Evolutionary conservation across 108 stramenopile genomes (phyloP).

Genomic region (Conticribra weissflogii): DNA sequence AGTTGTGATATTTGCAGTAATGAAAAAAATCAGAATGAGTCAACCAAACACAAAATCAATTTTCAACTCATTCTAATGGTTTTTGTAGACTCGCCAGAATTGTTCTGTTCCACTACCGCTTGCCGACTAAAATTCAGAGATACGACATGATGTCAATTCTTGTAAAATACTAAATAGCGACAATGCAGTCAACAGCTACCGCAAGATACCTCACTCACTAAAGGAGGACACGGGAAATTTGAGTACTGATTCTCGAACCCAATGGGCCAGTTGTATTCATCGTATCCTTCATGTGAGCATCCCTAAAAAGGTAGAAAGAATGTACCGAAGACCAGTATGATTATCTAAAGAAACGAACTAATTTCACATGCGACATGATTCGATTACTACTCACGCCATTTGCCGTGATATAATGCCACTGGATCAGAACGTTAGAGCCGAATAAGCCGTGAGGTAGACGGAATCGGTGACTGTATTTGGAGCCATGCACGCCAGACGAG

Average conservation of each 20-base stretch:
- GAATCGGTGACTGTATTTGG: slow-evolving; percentile 30
- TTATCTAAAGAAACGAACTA: no score
- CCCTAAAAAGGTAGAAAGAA: no score
- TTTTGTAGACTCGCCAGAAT: slow-evolving; percentile 11
- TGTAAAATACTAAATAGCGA: no score
- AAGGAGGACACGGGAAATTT: slow-evolving; percentile 10
- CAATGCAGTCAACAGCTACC: no score
- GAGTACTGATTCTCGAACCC: slow-evolving; percentile 31
- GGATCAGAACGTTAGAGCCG: slow-evolving; percentile 42
- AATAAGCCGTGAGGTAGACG: slow-evolving; percentile 23
- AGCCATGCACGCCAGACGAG: slow-evolving; percentile 7
- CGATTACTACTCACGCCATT: no score
- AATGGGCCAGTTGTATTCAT: slow-evolving; percentile 22
- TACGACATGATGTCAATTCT: no score
- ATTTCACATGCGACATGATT: no score
- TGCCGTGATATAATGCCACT: slow-evolving; percentile 51
- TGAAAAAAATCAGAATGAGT: neutral
- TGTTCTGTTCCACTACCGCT: slow-evolving; percentile 6
- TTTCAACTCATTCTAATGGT: no score
- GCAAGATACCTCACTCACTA: no score
- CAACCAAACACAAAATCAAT: no score
- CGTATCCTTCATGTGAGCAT: slow-evolving; percentile 44
- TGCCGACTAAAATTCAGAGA: neutral
- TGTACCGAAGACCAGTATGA: no score
- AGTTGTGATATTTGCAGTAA: neutral